These are phyloP conservation scores for Phytophthora pini DNA, from an alignment of 352 stramenopile species.

Conservation along the genomic window DNA sequence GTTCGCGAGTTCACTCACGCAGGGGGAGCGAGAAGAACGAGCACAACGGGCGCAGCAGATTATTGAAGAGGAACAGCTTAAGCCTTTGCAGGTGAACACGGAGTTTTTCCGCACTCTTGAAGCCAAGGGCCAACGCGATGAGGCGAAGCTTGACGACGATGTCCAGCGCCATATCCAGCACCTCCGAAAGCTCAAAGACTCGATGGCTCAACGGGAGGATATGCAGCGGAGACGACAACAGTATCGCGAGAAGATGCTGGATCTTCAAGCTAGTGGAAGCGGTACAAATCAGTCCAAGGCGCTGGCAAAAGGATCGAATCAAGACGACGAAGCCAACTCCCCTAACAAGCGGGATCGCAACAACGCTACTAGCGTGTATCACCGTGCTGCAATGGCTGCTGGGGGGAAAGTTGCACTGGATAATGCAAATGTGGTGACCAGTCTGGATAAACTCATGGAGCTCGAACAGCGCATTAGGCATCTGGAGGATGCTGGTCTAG, in stretches of 20 bases:
- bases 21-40: slow-evolving; percentile 81
- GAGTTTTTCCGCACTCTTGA: slow-evolving; percentile 91
- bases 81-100: slow-evolving; percentile 90
- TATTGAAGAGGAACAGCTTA: slow-evolving; percentile 92
- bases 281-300: slow-evolving; percentile 32
- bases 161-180: slow-evolving; percentile 91
- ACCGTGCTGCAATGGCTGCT: slow-evolving; percentile 33
- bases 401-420: slow-evolving; percentile 24
- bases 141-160: slow-evolving; percentile 80
- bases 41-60: slow-evolving; percentile 91
- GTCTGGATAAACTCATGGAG: slow-evolving; percentile 90
- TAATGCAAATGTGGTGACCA: slow-evolving; percentile 69
- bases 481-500: slow-evolving; percentile 75
- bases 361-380: slow-evolving; percentile 44
- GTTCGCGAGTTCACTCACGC: slow-evolving; percentile 46
- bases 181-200: slow-evolving; percentile 79
- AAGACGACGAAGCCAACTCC: slow-evolving; percentile 46
- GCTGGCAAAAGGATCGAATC: slow-evolving; percentile 44
- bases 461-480: slow-evolving; percentile 89
- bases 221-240: slow-evolving; percentile 61
- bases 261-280: slow-evolving; percentile 46
- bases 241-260: slow-evolving; percentile 67
- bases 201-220: slow-evolving; percentile 68
- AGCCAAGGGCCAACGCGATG: slow-evolving; percentile 64
- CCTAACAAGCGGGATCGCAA: slow-evolving; percentile 20